Evolutionary conservation across 1,139 yeast genomes (phyloP), one percentile per base, ranked within the genome.

Genomic region (Debaryomyces fabryi): DNA sequence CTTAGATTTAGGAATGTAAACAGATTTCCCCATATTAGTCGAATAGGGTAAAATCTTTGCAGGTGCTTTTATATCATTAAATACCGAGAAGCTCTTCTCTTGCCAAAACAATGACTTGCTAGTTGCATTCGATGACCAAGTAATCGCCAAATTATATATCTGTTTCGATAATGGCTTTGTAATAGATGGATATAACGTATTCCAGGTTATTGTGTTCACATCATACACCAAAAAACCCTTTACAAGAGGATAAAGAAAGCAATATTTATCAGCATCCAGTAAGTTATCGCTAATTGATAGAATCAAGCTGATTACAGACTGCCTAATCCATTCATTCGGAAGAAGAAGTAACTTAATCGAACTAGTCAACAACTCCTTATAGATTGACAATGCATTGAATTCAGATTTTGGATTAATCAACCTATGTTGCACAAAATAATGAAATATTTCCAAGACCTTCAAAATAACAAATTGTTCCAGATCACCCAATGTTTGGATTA

Each of bases 281-380:
- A 91, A 66, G 58, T 83, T 83, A 2, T 74, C 73, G 2, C 88
- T 82, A 3, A 88, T 78, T 0, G 87, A 78, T 1, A 87, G 71
- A 1, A 91, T 72, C 44, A 91, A 72, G 3, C 76, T 69, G 34
- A 91, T 62, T 0, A 87, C 82, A 2, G 88, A 79, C 52, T 87
- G 89, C 40, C 97, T 71, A 7, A 93, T 85, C 86, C 96, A 86
- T 49, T 83, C 86, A 64, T 91, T 91, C 0, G 99, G 99, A 61
- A 91, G 97, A 8, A 93, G 65, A 0, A 87, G 63, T 9, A 75
- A 61, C 42, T 62, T 60, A 2, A 67, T 56, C 1, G 74, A 65
- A 49, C 61, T 68, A 1, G 52, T 38, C 15, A 76, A 57, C 18
- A 76, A 53, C 51, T 75, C 79, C 46, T 66, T 64, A 51, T 74